These are phyloP conservation scores for Populus tomentosa DNA, from an alignment of 441 rosid genomes.

Conservation along the genomic window DNA sequence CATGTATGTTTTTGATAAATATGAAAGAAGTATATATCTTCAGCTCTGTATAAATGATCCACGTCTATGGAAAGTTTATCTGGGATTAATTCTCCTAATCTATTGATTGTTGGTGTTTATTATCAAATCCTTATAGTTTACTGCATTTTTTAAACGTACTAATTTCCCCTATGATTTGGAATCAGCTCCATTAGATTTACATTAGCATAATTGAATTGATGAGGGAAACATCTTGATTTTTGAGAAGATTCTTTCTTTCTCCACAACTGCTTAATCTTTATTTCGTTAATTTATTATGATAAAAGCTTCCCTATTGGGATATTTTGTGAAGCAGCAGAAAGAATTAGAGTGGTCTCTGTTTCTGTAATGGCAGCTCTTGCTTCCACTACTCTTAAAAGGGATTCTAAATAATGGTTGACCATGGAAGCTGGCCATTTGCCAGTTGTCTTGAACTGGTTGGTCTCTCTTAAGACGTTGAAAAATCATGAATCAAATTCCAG, in stretches of 20 bases:
- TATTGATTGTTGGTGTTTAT: neutral
- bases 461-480: too few relatives aligned
- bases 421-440: neutral
- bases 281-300: too few relatives aligned
- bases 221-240: neutral
- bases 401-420: neutral
- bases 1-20: too few relatives aligned
- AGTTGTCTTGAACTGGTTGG: too few relatives aligned
- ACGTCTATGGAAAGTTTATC: neutral
- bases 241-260: too few relatives aligned
- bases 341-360: too few relatives aligned
- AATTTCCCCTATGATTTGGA: neutral
- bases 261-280: too few relatives aligned
- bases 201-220: neutral
- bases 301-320: too few relatives aligned
- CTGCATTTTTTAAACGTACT: neutral
- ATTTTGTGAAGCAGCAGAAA: too few relatives aligned
- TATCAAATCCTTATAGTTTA: neutral
- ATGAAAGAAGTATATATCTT: too few relatives aligned
- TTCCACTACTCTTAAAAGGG: neutral
- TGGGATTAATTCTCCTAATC: neutral
- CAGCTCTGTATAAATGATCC: neutral
- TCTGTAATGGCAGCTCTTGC: neutral
- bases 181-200: neutral
- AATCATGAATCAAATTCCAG: too few relatives aligned